Base-by-base conservation (phyloP, 2,329 filamentous ascomycete genomes). In the Botrytis elliptica region DNA sequence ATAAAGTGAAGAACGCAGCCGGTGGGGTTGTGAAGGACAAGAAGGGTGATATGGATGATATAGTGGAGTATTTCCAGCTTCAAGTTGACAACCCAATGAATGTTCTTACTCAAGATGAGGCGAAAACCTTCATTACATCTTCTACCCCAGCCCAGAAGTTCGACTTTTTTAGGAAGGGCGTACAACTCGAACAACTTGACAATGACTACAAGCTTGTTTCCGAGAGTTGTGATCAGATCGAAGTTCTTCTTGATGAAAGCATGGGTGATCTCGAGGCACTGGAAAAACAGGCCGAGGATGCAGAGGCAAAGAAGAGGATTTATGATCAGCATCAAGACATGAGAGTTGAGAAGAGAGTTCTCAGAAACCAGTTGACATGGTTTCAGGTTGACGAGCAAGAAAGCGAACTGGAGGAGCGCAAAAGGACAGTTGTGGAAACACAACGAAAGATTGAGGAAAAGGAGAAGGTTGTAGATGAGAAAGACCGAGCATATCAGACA, bases 71-170 rank as follows among this genome's bases (percentile, higher is more conserved):
- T 81, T 98, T 94, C 81, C 93, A 92, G 60, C 85, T 99, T 60
- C 95, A 98, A 81, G 94, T 99, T 73, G 95, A 98, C 80, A 99
- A 99, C 78, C 96, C 96, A 0, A 91, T 99, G 85, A 98, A 97
- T 74, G 93, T 98, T 10, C 86, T 99, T 29, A 97, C 95, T 0
- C 96, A 99, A 82, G 96, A 99, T 81, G 94, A 95, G 82, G 96
- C 96, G 18, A 90, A 96, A 18, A 93, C 97, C 74, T 99, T 99
- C 79, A 87, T 99, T 62, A 97, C 95, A 80, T 89, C 91, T 52
- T 95, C 96, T 20, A 92, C 90, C 3, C 89, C 94, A 0, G 85
- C 88, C 5, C 91, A 95, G 75, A 99, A 99, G 81, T 99, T 98
- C 86, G 96, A 93, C 77, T 98, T 98, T 80, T 99, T 99, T 80